These are phyloP conservation scores for Pyricularia grisea DNA, from an alignment of 2,329 filamentous ascomycete species.

Conservation along the genomic window DNA sequence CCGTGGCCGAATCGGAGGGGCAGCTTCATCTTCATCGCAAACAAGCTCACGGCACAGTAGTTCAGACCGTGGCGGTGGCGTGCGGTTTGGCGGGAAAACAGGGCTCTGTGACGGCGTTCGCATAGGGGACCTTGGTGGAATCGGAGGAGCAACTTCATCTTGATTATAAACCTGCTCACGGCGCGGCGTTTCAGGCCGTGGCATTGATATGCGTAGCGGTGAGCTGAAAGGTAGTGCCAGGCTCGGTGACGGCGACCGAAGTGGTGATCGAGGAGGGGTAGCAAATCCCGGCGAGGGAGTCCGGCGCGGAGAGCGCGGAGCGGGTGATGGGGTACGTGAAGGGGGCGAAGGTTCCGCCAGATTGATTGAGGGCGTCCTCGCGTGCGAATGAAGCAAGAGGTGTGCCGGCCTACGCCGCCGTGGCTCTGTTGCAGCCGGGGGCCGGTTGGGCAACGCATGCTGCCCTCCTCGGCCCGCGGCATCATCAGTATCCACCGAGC, in stretches of 20 bases:
- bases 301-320: neutral
- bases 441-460: neutral
- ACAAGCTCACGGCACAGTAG: neutral
- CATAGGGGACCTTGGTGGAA: neutral
- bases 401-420: neutral
- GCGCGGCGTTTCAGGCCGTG: neutral
- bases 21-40: no score
- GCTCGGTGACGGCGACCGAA: neutral
- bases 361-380: neutral
- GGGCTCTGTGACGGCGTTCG: neutral
- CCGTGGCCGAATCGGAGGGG: no score
- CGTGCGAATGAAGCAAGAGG: neutral
- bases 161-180: no score
- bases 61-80: neutral
- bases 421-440: neutral
- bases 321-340: neutral
- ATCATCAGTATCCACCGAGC: constrained; percentile 15
- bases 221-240: neutral
- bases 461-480: neutral
- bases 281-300: neutral
- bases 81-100: neutral
- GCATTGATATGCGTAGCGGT: no score
- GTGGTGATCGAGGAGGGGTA: neutral
- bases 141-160: no score
- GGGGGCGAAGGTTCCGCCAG: neutral